Conservation (phyloP, 1,284 basidiomycete genomes). For the Leccinum ambiguum region DNA sequence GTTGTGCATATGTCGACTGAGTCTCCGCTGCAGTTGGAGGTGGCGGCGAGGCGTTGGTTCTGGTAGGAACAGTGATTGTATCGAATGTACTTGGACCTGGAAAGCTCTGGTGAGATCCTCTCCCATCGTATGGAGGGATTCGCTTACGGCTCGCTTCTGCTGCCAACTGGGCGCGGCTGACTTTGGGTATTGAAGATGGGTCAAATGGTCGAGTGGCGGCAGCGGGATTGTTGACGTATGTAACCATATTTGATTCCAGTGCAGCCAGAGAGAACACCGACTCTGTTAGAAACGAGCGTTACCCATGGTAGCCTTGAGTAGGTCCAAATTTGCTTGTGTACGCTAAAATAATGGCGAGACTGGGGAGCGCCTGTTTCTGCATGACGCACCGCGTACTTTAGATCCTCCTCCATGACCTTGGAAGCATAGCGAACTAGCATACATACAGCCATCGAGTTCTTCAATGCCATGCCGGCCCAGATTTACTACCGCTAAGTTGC, state of each 20-base stretch:
- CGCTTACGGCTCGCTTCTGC: constrained; percentile 81
- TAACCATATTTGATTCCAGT: no score
- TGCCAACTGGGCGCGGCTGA: constrained; percentile 83
- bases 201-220: constrained; percentile 41
- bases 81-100: constrained; percentile 83
- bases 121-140: constrained; percentile 8
- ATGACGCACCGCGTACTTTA: constrained; percentile 66
- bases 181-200: constrained; percentile 79
- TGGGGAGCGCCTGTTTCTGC: not conserved
- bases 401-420: constrained; percentile 98
- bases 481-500: constrained; percentile 89
- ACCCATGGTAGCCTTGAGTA: constrained; percentile 44
- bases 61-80: constrained; percentile 71
- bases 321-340: constrained; percentile 91
- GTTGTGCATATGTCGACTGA: constrained; percentile 84
- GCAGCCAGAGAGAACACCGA: constrained; percentile 86
- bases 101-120: constrained; percentile 8
- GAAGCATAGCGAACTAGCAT: constrained; percentile 98
- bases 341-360: constrained; percentile 42
- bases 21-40: constrained; percentile 78
- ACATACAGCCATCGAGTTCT: constrained; percentile 98
- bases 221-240: no score
- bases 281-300: constrained; percentile 48
- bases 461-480: constrained; percentile 81
- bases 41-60: constrained; percentile 61